Evolutionary conservation across 495 filamentous ascomycete species (phyloP).

Genomic region (Aspergillus bertholletiae): DNA sequence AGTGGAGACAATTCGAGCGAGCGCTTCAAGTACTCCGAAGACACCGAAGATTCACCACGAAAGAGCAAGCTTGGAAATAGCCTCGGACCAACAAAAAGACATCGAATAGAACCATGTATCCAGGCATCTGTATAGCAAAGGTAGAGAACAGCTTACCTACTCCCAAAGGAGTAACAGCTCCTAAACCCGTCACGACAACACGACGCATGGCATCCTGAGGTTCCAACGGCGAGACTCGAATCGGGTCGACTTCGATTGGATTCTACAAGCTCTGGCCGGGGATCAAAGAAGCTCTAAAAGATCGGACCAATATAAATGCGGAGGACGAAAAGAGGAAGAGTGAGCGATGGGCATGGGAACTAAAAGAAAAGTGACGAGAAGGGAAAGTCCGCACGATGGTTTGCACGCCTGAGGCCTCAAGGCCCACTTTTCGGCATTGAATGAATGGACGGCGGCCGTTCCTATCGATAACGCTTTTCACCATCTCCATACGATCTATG

Average conservation of each 20-base stretch:
- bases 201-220: constrained; percentile 67
- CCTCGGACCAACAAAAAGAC: not conserved
- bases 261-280: not conserved
- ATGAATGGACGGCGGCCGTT: not conserved
- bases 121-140: too few species aligned
- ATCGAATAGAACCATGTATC: not conserved
- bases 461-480: constrained; percentile 18
- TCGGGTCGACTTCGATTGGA: not conserved
- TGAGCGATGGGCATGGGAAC: constrained; percentile 3
- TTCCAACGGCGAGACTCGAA: not conserved
- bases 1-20: constrained; percentile 14
- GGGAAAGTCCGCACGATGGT: constrained; percentile 46
- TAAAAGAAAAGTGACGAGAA: constrained; percentile 26
- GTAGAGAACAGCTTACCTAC: constrained; percentile 52
- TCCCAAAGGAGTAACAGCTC: constrained; percentile 86
- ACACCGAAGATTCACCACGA: not conserved
- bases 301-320: not conserved
- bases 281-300: not conserved
- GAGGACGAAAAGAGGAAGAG: constrained; percentile 1
- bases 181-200: constrained; percentile 93
- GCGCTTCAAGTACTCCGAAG: not conserved
- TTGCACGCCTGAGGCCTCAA: constrained; percentile 16
- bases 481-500: not conserved
- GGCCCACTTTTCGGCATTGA: constrained; percentile 4
- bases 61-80: not conserved